A percentile compares a stretch with the other conserved stretches of the same genome.
phyloP scores from a whole-genome alignment of 371 early-diverging fungal species.

The Syncephalis fuscata region DNA sequence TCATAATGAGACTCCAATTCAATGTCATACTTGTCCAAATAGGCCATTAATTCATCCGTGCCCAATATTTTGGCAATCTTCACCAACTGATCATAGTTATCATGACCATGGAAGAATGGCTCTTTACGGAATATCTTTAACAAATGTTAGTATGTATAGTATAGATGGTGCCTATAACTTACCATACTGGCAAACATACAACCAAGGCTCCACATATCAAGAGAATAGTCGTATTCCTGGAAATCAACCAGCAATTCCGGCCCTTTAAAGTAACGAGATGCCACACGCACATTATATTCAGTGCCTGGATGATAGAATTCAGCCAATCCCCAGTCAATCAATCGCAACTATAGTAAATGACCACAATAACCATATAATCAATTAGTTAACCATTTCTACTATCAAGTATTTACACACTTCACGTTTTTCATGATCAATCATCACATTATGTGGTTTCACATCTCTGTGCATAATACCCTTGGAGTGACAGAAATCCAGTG shows the following conservation, averaged over 20 bases:
- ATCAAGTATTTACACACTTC: slow-evolving; percentile 21
- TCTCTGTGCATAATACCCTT: slow-evolving; percentile 99
- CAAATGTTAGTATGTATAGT: neutral
- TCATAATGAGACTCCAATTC: slow-evolving; percentile 76
- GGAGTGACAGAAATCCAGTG: slow-evolving; percentile 95
- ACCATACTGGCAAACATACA: slow-evolving; percentile 99
- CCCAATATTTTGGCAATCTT: slow-evolving; percentile 96
- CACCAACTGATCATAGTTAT: slow-evolving; percentile 96
- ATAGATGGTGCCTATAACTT: slow-evolving; percentile 1
- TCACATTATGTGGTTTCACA: slow-evolving; percentile 99
- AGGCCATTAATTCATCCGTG: slow-evolving; percentile 76
- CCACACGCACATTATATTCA: slow-evolving; percentile 97
- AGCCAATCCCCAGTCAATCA: slow-evolving; percentile 99
- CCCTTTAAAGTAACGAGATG: slow-evolving; percentile 98
- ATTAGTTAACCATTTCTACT: neutral
- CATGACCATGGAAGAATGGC: slow-evolving; percentile 98
- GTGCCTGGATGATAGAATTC: slow-evolving; percentile 98
- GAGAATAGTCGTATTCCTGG: slow-evolving; percentile 95
- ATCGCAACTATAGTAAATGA: slow-evolving; percentile 42
- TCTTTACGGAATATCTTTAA: slow-evolving; percentile 89
- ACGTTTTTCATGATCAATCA: slow-evolving; percentile 94
- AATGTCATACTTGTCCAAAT: slow-evolving; percentile 91
- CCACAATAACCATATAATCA: neutral
- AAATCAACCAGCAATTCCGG: slow-evolving; percentile 98
- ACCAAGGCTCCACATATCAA: slow-evolving; percentile 99